Evolutionary conservation across 2,329 filamentous ascomycete genomes (phyloP).

Genomic region (Diaporthe capsici): DNA sequence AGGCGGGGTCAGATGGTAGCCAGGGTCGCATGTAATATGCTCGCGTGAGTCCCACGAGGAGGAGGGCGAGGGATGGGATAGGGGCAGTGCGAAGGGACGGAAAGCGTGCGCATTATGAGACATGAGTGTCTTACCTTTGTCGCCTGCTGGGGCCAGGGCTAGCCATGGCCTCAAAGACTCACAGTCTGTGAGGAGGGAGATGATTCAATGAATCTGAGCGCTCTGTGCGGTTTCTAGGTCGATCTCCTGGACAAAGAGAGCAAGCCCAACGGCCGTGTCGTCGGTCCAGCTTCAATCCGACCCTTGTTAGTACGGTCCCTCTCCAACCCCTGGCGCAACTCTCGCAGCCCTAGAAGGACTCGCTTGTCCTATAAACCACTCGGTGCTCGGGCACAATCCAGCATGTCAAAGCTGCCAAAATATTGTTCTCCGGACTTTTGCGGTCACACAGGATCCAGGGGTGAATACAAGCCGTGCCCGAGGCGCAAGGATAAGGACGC

Average conservation of each 20-base stretch:
- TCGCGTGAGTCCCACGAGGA: conserved; percentile 26
- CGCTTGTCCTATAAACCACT: not conserved
- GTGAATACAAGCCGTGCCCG: not conserved
- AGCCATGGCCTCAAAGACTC: conserved; percentile 20
- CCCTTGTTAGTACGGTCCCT: not conserved
- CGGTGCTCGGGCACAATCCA: conserved; percentile 26
- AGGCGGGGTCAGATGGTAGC: not conserved
- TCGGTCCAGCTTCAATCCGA: conserved; percentile 3
- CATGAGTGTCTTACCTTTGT: conserved; percentile 33
- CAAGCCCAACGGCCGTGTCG: conserved; percentile 13
- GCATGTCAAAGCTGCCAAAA: not conserved
- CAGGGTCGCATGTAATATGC: conserved; percentile 9
- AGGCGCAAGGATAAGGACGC: not conserved
- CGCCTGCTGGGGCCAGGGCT: conserved; percentile 9
- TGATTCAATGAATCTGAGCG: conserved; percentile 5
- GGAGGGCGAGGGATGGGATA: conserved; percentile 16
- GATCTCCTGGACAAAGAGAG: conserved; percentile 15
- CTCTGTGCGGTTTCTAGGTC: conserved; percentile 16
- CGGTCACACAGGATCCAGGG: not conserved
- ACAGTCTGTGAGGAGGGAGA: not conserved
- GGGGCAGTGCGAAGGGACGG: not conserved
- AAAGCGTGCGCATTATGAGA: conserved; percentile 16
- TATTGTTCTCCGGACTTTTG: conserved; percentile 38
- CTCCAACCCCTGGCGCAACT: not conserved
- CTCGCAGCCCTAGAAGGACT: not conserved